Conservation (phyloP, 345 rosid genomes). For the Psidium friedrichsthalianum region DNA sequence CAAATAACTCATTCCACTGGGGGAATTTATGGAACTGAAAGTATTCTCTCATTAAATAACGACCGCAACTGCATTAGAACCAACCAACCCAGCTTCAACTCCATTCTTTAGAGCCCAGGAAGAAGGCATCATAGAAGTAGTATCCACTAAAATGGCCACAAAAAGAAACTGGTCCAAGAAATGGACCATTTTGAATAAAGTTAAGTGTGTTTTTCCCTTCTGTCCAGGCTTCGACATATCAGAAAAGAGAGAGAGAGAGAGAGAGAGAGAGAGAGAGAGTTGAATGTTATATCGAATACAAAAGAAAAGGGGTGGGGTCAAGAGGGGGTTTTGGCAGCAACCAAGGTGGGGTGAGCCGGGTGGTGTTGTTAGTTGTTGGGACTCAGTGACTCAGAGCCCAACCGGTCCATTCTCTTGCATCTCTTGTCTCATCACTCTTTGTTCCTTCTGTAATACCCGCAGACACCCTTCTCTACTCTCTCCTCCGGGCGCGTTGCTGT, state of each 20-base stretch:
- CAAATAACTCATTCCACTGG: not conserved
- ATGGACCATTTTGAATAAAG: not conserved
- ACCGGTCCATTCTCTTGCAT: slow-evolving; percentile 18
- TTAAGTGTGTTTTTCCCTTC: not conserved
- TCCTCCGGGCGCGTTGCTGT: not conserved
- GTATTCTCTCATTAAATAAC: not conserved
- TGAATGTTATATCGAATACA: slow-evolving; percentile 5
- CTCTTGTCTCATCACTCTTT: slow-evolving; percentile 46
- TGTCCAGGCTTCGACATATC: not conserved
- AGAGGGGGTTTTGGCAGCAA: slow-evolving; percentile 32
- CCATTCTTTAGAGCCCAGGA: not conserved
- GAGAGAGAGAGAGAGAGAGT: not conserved
- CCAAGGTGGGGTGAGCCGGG: slow-evolving; percentile 48
- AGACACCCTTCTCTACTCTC: not conserved
- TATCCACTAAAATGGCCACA: not conserved
- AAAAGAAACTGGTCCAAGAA: not conserved
- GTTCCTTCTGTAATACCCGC: slow-evolving; percentile 1
- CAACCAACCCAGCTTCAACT: not conserved
- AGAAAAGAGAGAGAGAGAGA: not conserved
- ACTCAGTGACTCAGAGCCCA: slow-evolving; percentile 42
- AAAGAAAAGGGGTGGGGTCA: not conserved
- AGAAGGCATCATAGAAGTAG: not conserved
- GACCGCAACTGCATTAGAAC: not conserved
- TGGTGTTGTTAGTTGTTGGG: slow-evolving; percentile 24
- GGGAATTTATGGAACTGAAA: not conserved